Conservation (phyloP, 1,284 basidiomycete species). For the Microbotryum intermedium region DNA sequence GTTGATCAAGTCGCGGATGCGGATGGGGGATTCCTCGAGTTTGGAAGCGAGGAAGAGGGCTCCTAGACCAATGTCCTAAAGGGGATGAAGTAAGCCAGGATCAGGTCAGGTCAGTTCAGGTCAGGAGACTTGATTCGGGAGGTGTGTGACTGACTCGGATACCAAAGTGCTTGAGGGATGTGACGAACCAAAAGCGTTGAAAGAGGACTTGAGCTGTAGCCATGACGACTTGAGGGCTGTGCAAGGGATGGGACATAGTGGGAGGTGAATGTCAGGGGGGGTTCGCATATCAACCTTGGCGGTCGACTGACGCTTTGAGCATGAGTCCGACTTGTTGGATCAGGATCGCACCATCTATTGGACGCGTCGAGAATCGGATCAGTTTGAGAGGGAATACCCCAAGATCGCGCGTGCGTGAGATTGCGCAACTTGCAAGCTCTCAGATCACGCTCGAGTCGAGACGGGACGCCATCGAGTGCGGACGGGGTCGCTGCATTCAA, state of each 20-base stretch:
- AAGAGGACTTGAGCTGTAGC: slow-evolving; percentile 93
- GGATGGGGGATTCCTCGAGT: slow-evolving; percentile 82
- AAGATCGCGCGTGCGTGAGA: background rate
- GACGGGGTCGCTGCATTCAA: slow-evolving; percentile 66
- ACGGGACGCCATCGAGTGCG: slow-evolving; percentile 65
- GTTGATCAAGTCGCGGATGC: slow-evolving; percentile 90
- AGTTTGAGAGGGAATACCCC: rapidly evolving
- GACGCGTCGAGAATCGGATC: rapidly evolving
- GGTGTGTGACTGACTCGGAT: slow-evolving; percentile 58
- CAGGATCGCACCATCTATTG: slow-evolving; percentile 50
- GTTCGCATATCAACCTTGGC: background rate
- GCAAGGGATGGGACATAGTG: background rate
- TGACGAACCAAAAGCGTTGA: slow-evolving; percentile 94
- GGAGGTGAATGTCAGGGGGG: slow-evolving; percentile 2
- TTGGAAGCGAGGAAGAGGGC: slow-evolving; percentile 91
- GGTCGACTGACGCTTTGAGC: slow-evolving; percentile 63
- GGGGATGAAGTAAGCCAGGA: background rate
- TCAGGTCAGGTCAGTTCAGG: background rate
- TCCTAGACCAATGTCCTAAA: slow-evolving; percentile 83
- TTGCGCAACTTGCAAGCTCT: slow-evolving; percentile 63
- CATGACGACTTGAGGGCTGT: slow-evolving; percentile 89
- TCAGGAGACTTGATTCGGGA: background rate
- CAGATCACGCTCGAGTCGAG: slow-evolving; percentile 73
- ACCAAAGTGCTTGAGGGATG: slow-evolving; percentile 85
- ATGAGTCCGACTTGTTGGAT: slow-evolving; percentile 91